Evolutionary conservation across 2,329 filamentous ascomycete species (phyloP), one percentile per base, ranked within the genome.

Genomic region (Stemphylium vesicarium): DNA sequence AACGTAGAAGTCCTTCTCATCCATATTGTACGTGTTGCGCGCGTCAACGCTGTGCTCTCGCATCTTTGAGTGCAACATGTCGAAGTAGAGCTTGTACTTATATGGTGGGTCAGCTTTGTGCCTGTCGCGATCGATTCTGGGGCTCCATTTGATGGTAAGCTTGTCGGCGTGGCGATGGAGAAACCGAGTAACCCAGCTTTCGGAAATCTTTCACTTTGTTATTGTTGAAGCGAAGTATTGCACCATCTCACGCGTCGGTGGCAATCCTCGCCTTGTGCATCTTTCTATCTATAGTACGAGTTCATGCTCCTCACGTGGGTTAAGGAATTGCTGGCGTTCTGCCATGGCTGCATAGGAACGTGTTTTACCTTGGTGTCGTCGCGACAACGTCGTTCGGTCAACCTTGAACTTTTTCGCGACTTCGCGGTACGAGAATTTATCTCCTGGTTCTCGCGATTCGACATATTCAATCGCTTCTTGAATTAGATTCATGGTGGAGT

Each of bases 11-110:
- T 44, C 41, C 5, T 56, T 59, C 49, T 51, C 24, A 42, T 55
- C 57, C 18, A 58, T 59, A 56, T 59, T 53, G 37, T 57, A 62
- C 15, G 45, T 60, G 16, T 56, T 37, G 12, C 33, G 13, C 20
- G 22, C 18, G 10, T 53, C 29, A 38, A 62, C 35, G 2, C 43
- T 13, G 16, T 56, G 51, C 20, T 57, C 16, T 13, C 16, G 26
- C 3, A 62, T 62, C 33, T 57, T 60, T 10, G 42, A 10, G 13
- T 54, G 26, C 24, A 58, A 26, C 1, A 57, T 18, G 29, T 56
- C 26, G 16, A 60, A 60, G 43, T 59, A 60, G 4, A 50, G 20
- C 41, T 41, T 20, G 31, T 53, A 59, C 11, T 53, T 52, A 18
- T 18, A 6, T 11, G 13, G 24, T n/a, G 15, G 41, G 33, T 59